These are phyloP conservation scores for Fusarium nygamai DNA, from an alignment of 2,329 filamentous ascomycete species.

Conservation along the genomic window DNA sequence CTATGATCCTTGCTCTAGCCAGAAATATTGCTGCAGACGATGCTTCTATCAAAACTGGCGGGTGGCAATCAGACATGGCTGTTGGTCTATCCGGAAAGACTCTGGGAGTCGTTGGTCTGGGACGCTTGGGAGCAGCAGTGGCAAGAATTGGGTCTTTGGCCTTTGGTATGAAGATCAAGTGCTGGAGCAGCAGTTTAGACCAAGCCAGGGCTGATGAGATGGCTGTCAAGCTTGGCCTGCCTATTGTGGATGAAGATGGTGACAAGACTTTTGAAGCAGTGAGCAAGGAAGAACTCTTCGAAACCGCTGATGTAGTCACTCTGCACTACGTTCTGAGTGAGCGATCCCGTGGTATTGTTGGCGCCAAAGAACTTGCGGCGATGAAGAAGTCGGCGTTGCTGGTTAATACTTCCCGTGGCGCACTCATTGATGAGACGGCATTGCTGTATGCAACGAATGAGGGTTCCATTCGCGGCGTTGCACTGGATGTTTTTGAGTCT, in stretches of 20 bases:
- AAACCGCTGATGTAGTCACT: not conserved
- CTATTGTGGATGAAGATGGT: not conserved
- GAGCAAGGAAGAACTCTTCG: not conserved
- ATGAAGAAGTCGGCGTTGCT: constrained; percentile 3
- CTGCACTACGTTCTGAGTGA: constrained; percentile 4
- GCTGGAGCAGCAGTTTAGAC: not conserved
- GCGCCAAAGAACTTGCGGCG: not conserved
- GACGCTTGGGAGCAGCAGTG: not conserved
- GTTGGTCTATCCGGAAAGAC: not conserved
- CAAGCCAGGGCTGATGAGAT: constrained; percentile 56
- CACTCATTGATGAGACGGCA: not conserved
- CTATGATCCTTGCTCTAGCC: not conserved
- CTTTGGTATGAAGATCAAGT: not conserved
- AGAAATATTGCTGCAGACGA: not conserved
- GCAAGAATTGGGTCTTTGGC: not conserved
- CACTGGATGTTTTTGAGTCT: not conserved
- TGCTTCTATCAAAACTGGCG: not conserved
- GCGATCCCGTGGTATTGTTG: not conserved
- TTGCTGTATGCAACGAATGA: not conserved
- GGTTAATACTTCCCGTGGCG: not conserved
- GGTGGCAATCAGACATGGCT: not conserved
- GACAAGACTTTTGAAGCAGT: not conserved
- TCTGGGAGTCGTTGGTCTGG: not conserved
- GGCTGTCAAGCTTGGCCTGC: not conserved
- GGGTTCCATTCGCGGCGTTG: not conserved